Base-by-base conservation (phyloP, 1,284 basidiomycete genomes). In the Dichomitus squalens region DNA sequence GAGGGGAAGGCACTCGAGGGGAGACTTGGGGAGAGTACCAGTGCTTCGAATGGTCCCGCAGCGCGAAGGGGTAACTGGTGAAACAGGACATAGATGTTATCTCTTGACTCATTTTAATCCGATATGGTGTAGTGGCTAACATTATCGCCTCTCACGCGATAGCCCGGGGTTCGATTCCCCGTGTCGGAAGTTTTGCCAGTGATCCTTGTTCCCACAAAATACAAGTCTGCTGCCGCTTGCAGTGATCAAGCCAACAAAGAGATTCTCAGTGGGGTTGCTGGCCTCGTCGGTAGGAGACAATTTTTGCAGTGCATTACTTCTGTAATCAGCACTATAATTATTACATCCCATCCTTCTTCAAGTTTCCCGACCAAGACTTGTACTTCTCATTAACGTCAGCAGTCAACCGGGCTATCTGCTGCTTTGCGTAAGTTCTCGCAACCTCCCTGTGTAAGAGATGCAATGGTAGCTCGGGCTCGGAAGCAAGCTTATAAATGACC, bases 121-220 rank as follows among this genome's bases (percentile, higher is more conserved):
- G 59, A 60, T 60, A 60, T 60, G 59, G 59, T 60, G 55, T 60
- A 60, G 59, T 60, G 59, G 59, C 59, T 60, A 60, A 60, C 59
- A 60, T 60, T 60, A 60, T 60, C 59, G 59, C 59, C 59, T 60
- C 59, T 60, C 59, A 60, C 59, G 59, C 59, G 55, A 57, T 60
- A 60, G 58, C 58, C 57, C 57, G 57, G 57, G 57, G 57, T 59
- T 60, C 58, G 58, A 60, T 60, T 60, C 59, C 59, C 59, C 59
- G 59, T 60, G 59, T 60, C 59, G 59, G 55, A 60, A 60, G 23
- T 6, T 18, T 49, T 36, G 35, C n/a, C n/a, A n/a, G n/a, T n/a
- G n/a, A n/a, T n/a, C n/a, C n/a, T n/a, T n/a, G n/a, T n/a, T n/a
- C n/a, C n/a, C n/a, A n/a, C n/a, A n/a, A n/a, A n/a, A n/a, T n/a